Evolutionary conservation across 2,329 filamentous ascomycete genomes (phyloP), one percentile per base, ranked within the genome.

Genomic region (Ophiocordyceps camponoti-leonardi): DNA sequence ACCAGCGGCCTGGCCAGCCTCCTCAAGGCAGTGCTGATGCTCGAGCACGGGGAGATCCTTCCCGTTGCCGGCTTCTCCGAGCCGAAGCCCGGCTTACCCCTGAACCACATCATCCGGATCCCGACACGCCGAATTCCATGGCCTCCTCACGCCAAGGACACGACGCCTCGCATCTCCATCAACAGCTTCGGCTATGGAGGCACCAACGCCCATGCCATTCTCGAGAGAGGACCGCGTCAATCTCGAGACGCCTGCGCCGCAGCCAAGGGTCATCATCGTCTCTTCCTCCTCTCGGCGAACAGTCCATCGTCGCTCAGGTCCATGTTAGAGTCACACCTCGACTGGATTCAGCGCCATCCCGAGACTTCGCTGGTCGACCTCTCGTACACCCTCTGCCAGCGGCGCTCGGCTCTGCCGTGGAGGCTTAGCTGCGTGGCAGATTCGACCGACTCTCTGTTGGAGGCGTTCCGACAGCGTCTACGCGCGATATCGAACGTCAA

Each of bases 141-240:
- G 63, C n/a, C n/a, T n/a, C 64, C 23, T 26, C 23, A 26, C 8
- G 23, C 64, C 0, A 41, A 52, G 2, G 41, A 52, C 2, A 60
- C 62, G 7, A 52, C 61, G 5, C 58, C 64, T 1, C 61, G 68
- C 13, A 64, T 68, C 45, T 69, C 66, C 47, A 58, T 69, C 44
- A 68, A 67, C 52, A 60, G 58, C 42, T 69, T 69, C 42, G 66
- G 66, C 1, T 65, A 62, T 26, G 65, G 62, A 26, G 64, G 58
- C 33, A 61, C 64, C 12, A 69, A 68, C 48, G 63, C 59, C 3
- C 66, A 68, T 45, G 55, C 62, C 4, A 59, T 68, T 20, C 45
- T 70, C n/a, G 42, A 31, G 10, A n/a, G 18, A 26, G 4, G 26
- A 23, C 8, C 12, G 22, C 40, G 22, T 20, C 2, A 12, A 20